Evolutionary conservation across 495 filamentous ascomycete species (phyloP).

Genomic region (Podospora anserina): DNA sequence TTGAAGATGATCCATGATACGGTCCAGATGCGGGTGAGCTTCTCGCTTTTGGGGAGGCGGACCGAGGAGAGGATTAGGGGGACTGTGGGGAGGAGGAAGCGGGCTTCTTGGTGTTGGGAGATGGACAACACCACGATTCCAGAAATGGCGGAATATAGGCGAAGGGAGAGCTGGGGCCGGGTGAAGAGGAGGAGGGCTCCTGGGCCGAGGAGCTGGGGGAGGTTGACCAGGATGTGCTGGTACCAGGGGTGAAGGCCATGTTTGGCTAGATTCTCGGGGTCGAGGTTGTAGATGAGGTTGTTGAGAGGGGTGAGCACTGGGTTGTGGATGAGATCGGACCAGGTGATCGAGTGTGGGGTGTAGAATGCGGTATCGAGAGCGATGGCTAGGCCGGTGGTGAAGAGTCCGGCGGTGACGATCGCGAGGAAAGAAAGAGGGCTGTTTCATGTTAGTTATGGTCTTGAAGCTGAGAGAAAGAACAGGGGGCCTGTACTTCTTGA

Average conservation of each 20-base stretch:
- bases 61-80: slow-evolving; percentile 86
- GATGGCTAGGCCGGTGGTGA: slow-evolving; percentile 68
- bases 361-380: slow-evolving; percentile 83
- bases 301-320: slow-evolving; percentile 87
- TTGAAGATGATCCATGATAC: slow-evolving; percentile 82
- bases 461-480: not conserved
- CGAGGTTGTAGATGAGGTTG: slow-evolving; percentile 83
- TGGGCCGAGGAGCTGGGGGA: slow-evolving; percentile 88
- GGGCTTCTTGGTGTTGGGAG: slow-evolving; percentile 91
- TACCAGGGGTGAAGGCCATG: slow-evolving; percentile 92
- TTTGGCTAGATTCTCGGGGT: slow-evolving; percentile 70
- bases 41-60: slow-evolving; percentile 59
- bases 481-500: slow-evolving; percentile 60
- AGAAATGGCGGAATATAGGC: slow-evolving; percentile 73
- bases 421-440: slow-evolving; percentile 68
- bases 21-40: slow-evolving; percentile 54
- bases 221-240: slow-evolving; percentile 81
- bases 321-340: slow-evolving; percentile 51
- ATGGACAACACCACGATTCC: slow-evolving; percentile 76
- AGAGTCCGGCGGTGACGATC: slow-evolving; percentile 55
- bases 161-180: slow-evolving; percentile 53
- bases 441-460: slow-evolving; percentile 24
- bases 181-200: slow-evolving; percentile 66
- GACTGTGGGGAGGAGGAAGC: slow-evolving; percentile 84
- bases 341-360: slow-evolving; percentile 51